Evolutionary conservation across 192 early-diverging fungal genomes (phyloP), one percentile per base, ranked within the genome.

Genomic region (Coemansia sp.): DNA sequence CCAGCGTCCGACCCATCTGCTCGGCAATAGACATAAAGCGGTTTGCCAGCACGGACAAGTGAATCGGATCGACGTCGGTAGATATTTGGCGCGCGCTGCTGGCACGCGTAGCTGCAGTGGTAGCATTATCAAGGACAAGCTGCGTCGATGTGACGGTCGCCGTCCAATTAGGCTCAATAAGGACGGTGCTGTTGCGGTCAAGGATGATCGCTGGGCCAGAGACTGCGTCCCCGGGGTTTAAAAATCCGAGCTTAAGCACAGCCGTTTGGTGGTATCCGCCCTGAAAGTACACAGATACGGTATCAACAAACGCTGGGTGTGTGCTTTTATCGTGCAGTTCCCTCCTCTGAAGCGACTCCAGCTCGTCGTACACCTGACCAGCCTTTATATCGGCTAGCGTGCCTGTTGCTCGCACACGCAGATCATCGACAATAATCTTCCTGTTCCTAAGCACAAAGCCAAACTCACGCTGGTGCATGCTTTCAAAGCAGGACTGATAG

Each of bases 11-110:
- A 16, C 95, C 95, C 95, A 97, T 97, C 74, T 97, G 95, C 69
- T 97, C 95, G 7, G 95, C 97, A 71, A 98, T 97, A 52, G 82
- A 85, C 97, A 98, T 98, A 64, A 98, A 98, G 12, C 97, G 86
- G 78, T 98, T 94, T 1, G 89, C 88, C 74, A 98, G 95, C 16
- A 98, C 89, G 1, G 91, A 86, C 2, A 98, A 80, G 71, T 89
- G 86, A 52, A 98, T 96, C 21, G 94, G 93, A 55, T 98, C 97
- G 55, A 84, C 77, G n/a, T 52, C 30, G 28, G 29, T 52, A n/a
- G 28, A 19, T n/a, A 28, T 44, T 16, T 18, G 55, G 40, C 27
- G 38, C 28, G 29, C 31, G 50, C 50, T 31, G 27, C 7, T n/a
- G 19, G 14, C 25, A 11, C 24, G 29, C 16, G 24, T 21, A 29